Conservation (phyloP, 768 basidiomycete genomes). For the Phanerochaete carnosa region DNA sequence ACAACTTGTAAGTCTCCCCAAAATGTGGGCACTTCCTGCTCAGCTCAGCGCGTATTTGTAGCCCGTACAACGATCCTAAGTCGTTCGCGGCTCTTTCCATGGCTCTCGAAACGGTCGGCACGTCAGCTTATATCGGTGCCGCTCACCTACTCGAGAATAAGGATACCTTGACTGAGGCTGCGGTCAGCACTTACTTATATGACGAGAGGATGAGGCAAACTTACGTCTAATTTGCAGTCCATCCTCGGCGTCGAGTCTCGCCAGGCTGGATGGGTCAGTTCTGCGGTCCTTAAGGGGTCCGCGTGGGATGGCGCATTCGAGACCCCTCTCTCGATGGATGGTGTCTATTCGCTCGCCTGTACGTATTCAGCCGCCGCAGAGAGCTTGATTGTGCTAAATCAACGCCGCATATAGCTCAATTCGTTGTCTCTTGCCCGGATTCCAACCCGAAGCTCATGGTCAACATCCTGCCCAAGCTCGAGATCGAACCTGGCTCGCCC, state of each 20-base stretch:
- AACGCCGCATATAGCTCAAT: constrained; percentile 33
- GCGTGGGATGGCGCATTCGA: constrained; percentile 50
- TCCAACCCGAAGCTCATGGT: constrained; percentile 48
- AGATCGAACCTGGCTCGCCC: constrained; percentile 27
- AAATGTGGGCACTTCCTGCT: background rate
- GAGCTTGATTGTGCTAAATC: background rate
- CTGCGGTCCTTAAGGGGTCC: constrained; percentile 35
- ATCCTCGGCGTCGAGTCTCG: constrained; percentile 58
- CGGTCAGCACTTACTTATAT: constrained; percentile 21
- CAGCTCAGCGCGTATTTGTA: constrained; percentile 1
- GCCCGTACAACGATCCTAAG: constrained; percentile 39
- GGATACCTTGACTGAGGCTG: constrained; percentile 50
- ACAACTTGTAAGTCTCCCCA: constrained; percentile 47
- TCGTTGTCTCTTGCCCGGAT: constrained; percentile 48
- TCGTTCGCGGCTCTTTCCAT: constrained; percentile 43
- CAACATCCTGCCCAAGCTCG: constrained; percentile 44
- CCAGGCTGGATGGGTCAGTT: constrained; percentile 48
- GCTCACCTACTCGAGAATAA: constrained; percentile 37
- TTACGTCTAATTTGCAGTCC: constrained; percentile 12
- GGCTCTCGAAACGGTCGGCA: constrained; percentile 50
- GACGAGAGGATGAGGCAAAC: background rate
- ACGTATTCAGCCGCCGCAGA: background rate
- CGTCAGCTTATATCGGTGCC: constrained; percentile 59
- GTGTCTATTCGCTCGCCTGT: constrained; percentile 45
- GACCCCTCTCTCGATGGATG: constrained; percentile 25